Evolutionary conservation across 2,329 filamentous ascomycete species (phyloP).

Genomic region (Plenodomus lindquistii): DNA sequence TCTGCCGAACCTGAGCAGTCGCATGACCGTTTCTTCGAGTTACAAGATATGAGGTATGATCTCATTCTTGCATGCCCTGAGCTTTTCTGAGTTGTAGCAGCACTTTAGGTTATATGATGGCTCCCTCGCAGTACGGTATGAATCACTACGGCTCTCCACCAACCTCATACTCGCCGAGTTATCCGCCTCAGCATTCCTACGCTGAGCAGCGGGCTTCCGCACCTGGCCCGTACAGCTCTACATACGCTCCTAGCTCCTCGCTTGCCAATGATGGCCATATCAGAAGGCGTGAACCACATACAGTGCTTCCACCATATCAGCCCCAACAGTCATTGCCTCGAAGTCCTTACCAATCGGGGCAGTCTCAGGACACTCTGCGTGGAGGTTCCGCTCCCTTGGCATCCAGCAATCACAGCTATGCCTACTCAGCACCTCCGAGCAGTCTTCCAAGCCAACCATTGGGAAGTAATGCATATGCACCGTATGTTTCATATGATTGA

Average conservation of each 20-base stretch:
- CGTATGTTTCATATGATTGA: constrained; percentile 26
- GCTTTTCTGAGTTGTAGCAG: constrained; percentile 28
- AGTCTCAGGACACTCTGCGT: constrained; percentile 33
- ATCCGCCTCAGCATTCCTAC: constrained; percentile 36
- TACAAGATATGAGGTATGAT: constrained; percentile 47
- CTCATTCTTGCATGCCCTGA: neutral
- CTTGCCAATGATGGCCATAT: constrained; percentile 27
- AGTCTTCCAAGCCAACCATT: constrained; percentile 34
- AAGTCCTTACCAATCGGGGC: constrained; percentile 42
- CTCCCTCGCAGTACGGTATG: constrained; percentile 45
- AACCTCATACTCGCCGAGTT: constrained; percentile 37
- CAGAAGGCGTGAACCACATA: constrained; percentile 34
- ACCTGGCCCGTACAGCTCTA: constrained; percentile 31
- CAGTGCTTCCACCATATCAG: constrained; percentile 38
- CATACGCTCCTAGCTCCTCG: constrained; percentile 33
- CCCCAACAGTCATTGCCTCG: constrained; percentile 30
- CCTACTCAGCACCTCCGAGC: constrained; percentile 38
- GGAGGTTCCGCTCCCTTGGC: constrained; percentile 32
- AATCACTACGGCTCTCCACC: constrained; percentile 40
- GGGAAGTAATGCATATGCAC: constrained; percentile 38
- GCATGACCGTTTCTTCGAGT: constrained; percentile 24
- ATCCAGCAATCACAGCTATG: constrained; percentile 32
- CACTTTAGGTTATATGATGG: constrained; percentile 47
- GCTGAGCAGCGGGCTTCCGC: constrained; percentile 32
- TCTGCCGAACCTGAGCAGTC: constrained; percentile 25